These are phyloP conservation scores for Cercospora sojina DNA, from an alignment of 2,329 filamentous ascomycete genomes.

Conservation along the genomic window DNA sequence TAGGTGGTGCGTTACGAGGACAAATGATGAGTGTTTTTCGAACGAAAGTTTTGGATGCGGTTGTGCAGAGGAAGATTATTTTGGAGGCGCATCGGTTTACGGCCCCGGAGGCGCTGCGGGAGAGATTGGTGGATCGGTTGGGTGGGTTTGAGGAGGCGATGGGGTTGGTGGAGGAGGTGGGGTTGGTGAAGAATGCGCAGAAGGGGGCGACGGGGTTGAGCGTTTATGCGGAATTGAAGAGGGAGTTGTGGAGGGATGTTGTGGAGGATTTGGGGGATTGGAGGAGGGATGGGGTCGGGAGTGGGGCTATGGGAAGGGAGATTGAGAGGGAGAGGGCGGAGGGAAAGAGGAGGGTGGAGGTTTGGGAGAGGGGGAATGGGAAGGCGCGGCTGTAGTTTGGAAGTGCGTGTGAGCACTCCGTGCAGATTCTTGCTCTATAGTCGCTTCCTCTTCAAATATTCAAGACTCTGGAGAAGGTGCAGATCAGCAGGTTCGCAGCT, in stretches of 20 bases:
- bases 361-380: constrained; percentile 27
- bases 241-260: constrained; percentile 71
- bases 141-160: constrained; percentile 66
- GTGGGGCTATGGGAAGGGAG: constrained; percentile 52
- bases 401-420: background rate
- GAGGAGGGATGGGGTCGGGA: constrained; percentile 46
- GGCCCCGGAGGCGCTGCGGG: constrained; percentile 61
- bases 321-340: constrained; percentile 34
- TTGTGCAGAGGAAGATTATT: constrained; percentile 62
- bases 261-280: constrained; percentile 57
- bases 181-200: constrained; percentile 59
- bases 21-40: constrained; percentile 75
- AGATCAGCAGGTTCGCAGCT: background rate
- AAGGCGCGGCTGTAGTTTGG: constrained; percentile 31
- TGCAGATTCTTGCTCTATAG: background rate
- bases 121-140: constrained; percentile 66
- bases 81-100: constrained; percentile 71
- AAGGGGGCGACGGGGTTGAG: constrained; percentile 50
- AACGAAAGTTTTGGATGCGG: constrained; percentile 57
- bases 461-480: background rate
- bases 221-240: constrained; percentile 70
- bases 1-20: constrained; percentile 71
- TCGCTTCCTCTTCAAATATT: background rate
- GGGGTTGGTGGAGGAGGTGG: constrained; percentile 58
- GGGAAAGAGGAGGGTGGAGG: constrained; percentile 28